Evolutionary conservation across 192 early-diverging fungal genomes (phyloP).

Genomic region (Gigaspora rosea): DNA sequence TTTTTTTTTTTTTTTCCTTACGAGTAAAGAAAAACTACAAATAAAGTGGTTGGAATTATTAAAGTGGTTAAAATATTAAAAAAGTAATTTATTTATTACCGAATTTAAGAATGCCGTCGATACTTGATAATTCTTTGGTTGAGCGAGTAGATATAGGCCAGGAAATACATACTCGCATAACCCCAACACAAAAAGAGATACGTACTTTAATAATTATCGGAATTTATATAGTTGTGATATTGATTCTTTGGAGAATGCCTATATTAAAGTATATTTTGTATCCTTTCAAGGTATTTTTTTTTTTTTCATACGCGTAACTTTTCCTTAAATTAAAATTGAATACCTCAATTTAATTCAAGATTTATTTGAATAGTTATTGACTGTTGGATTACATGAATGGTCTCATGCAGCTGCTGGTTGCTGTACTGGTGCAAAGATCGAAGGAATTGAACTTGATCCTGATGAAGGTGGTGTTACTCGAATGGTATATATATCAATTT

Average conservation of each 20-base stretch:
- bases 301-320: conserved; percentile 17
- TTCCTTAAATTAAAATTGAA: background rate
- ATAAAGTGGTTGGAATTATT: too few species aligned
- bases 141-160: background rate
- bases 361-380: conserved; percentile 61
- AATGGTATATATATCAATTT: conserved; percentile 52
- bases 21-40: too few species aligned
- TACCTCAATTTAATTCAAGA: conserved; percentile 4
- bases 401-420: conserved; percentile 86
- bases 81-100: conserved; percentile 1
- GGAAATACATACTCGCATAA: background rate
- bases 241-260: conserved; percentile 88
- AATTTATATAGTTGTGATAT: conserved; percentile 65
- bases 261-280: conserved; percentile 81
- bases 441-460: conserved; percentile 88
- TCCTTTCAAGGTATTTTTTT: conserved; percentile 78
- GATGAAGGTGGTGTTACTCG: conserved; percentile 88
- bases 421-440: conserved; percentile 87
- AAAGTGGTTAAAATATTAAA: too few species aligned
- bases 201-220: conserved; percentile 49
- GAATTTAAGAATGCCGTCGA: conserved; percentile 27
- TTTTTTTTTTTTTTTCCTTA: too few species aligned
- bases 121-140: background rate
- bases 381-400: conserved; percentile 94
- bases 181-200: background rate